A percentile compares a stretch with the other conserved stretches of the same genome.
Conservation (phyloP, 1,284 basidiomycete genomes). For the Cutaneotrichosporon sp. region DNA sequence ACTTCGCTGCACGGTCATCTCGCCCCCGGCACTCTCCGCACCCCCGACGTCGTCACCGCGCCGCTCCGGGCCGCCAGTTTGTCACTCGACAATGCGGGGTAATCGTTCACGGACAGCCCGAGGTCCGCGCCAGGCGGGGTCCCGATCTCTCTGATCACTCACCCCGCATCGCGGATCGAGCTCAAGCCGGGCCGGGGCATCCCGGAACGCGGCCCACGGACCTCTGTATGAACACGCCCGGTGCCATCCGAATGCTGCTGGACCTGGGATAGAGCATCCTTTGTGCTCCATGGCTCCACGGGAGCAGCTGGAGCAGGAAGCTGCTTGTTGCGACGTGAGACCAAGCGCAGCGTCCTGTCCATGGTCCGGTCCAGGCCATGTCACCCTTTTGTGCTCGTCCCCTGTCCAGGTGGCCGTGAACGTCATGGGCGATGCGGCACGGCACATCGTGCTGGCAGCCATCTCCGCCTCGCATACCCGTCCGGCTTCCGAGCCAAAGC, state of each 20-base stretch:
- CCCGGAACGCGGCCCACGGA: neutral
- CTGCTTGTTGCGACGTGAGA: too few relatives aligned
- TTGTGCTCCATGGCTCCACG: too few relatives aligned
- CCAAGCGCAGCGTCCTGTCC: too few relatives aligned
- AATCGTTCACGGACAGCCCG: conserved; percentile 2
- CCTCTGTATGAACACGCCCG: neutral
- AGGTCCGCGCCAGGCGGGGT: conserved; percentile 1
- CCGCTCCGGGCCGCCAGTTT: neutral
- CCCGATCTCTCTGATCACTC: conserved; percentile 4
- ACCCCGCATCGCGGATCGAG: conserved; percentile 1
- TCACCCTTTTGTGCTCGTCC: too few relatives aligned
- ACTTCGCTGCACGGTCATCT: too few relatives aligned
- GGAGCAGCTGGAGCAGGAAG: too few relatives aligned
- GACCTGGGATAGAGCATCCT: too few relatives aligned
- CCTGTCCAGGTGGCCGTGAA: too few relatives aligned
- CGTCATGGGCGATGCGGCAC: too few relatives aligned
- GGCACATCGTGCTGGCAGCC: neutral
- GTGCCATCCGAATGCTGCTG: neutral
- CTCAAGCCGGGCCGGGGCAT: neutral
- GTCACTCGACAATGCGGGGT: conserved; percentile 6
- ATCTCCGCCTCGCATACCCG: neutral
- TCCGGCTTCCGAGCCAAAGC: neutral
- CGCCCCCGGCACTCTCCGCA: neutral
- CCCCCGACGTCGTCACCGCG: neutral
- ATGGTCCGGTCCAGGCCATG: neutral